Evolutionary conservation across 2,329 filamentous ascomycete genomes (phyloP), one percentile per base, ranked within the genome.

Genomic region (Penicillium sp.): DNA sequence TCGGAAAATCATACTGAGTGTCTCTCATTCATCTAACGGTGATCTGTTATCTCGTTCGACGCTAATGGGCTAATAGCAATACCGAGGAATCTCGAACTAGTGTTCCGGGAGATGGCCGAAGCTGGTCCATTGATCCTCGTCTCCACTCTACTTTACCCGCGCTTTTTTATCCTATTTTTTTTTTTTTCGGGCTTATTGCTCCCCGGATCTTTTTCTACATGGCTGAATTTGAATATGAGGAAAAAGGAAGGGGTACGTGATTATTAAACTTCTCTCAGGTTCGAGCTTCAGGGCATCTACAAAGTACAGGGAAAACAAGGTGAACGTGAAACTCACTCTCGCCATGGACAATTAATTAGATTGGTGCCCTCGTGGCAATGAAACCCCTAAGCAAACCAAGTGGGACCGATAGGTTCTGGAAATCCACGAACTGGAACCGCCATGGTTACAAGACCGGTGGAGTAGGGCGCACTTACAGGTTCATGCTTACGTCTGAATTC

Each of bases 401-500:
- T 45, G 51, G 45, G 43, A 18, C 51, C 36, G 34, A 36, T 23
- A 53, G 42, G 31, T 53, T 53, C 51, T 56, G 53, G 50, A 58
- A 53, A 46, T 16, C 42, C 29, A 46, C 42, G 48, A 54, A 42
- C 53, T 56, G 53, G 53, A 56, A 58, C 56, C 41, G 45, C 56
- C 52, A 51, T 48, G 53, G 56, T 58, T 58, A 56, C 53, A 51
- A 46, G 28, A 44, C 47, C 16, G 42, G 48, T 45, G 13, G 24
- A 28, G 47, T 39, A 34, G 29, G 28, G 26, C 18, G 21, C 39
- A 26, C 16, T 26, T 46, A 42, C 42, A 47, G 31, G 41, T 13
- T 39, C 13, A 26, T 34, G 42, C 42, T 33, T 33, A 36, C 34
- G 31, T 34, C 45, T 23, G 41, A 44, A 7, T 45, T 6, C 24